A percentile compares a stretch with the other conserved stretches of the same genome.
Conservation (phyloP, 2,329 filamentous ascomycete species). For the Nannizziopsis barbatae region DNA sequence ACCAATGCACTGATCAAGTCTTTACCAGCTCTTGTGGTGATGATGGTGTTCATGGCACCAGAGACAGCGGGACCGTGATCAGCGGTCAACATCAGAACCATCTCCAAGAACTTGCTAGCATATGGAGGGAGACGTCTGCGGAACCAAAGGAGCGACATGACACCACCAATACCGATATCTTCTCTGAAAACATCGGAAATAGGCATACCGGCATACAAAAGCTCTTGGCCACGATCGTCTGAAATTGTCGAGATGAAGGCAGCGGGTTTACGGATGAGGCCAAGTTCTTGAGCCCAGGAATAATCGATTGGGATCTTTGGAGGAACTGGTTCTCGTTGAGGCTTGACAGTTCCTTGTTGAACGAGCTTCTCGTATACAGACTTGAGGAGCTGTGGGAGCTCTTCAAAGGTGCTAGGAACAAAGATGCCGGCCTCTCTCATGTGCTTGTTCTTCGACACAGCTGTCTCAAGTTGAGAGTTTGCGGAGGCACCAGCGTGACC, state of each 20-base stretch:
- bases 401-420: conserved; percentile 94
- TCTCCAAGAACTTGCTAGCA: conserved; percentile 98
- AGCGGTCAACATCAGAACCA: conserved; percentile 99
- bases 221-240: conserved; percentile 98
- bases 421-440: conserved; percentile 93
- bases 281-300: conserved; percentile 98
- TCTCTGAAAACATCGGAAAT: conserved; percentile 99
- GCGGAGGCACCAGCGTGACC: conserved; percentile 96
- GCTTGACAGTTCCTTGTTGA: conserved; percentile 71
- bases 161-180: conserved; percentile 97
- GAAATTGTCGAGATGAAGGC: conserved; percentile 99
- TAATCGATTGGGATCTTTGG: conserved; percentile 99
- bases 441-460: conserved; percentile 87
- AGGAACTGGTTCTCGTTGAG: conserved; percentile 76
- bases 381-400: conserved; percentile 67
- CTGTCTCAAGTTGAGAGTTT: conserved; percentile 98
- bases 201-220: conserved; percentile 97
- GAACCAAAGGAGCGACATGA: conserved; percentile 99
- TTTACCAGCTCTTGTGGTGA: conserved; percentile 98
- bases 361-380: conserved; percentile 82
- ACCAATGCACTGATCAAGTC: conserved; percentile 93
- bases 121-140: conserved; percentile 90
- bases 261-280: conserved; percentile 97
- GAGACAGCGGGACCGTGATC: conserved; percentile 98
- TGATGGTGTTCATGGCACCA: conserved; percentile 99